Evolutionary conservation across 2,329 filamentous ascomycete genomes (phyloP).

Genomic region (Scedosporium apiospermum): DNA sequence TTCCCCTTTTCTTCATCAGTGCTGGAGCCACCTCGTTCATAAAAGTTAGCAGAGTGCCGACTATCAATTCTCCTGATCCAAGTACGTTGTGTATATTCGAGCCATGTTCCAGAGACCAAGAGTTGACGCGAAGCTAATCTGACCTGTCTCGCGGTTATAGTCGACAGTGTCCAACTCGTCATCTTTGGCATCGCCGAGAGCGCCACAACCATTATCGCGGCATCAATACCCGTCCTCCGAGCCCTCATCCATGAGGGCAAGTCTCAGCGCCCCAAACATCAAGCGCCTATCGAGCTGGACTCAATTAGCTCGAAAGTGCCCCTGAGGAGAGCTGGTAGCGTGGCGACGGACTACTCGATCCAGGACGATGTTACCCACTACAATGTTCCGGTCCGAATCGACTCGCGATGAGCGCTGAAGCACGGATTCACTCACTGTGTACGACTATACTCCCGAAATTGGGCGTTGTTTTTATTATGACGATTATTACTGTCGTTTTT

Average conservation of each 20-base stretch:
- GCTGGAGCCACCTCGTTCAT: constrained; percentile 12
- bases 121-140: background rate
- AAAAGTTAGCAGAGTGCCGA: constrained; percentile 10
- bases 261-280: background rate
- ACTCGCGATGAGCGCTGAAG: background rate
- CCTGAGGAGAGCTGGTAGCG: background rate
- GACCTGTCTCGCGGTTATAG: background rate
- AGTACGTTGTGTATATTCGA: background rate
- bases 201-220: constrained; percentile 10
- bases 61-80: constrained; percentile 3
- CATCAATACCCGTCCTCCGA: constrained; percentile 8
- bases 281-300: background rate
- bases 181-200: constrained; percentile 11
- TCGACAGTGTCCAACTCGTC: constrained; percentile 9
- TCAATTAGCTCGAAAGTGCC: background rate
- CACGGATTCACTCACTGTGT: background rate
- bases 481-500: background rate
- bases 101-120: background rate
- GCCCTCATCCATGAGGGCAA: constrained; percentile 7
- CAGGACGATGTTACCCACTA: background rate
- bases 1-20: constrained; percentile 4
- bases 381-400: background rate
- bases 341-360: background rate
- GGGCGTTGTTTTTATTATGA: background rate
- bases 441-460: background rate